Base-by-base conservation (phyloP, 352 stramenopile genomes). In the Phytophthora citrophthora region DNA sequence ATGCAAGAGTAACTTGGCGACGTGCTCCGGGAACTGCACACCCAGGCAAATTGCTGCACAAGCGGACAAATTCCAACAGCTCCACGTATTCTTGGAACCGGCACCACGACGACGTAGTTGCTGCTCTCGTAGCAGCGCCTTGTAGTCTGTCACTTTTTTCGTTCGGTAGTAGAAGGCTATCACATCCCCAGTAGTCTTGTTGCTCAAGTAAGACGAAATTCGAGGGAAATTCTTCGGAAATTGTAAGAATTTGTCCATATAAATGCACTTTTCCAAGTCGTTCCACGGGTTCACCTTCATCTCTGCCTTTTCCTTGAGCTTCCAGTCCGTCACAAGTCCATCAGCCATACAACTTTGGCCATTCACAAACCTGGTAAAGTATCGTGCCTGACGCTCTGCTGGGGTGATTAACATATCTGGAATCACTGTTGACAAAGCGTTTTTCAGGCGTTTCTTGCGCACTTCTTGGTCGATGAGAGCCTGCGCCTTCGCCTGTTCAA, bases 261-360 rank as follows among this genome's bases (percentile, higher is more conserved):
- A 99, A 51, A 99, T 99, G 63, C 91, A 98, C 68, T 99, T 99
- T 76, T 99, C 98, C 49, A 99, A 76, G 64, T 99, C 98, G 49
- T 87, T 98, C 97, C 97, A 99, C 8, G 96, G 83, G 51, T 99
- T 99, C 23, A 94, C 83, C n/a, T 93, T 73, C 59, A 87, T 79
- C 43, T 94, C 79, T 1, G 74, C 81, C 23, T 79, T 77, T 64
- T 91, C 82, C 24, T 87, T 88, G 29, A 88, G 49, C 20, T 81
- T 83, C 72, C 78, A 83, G 61, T 93, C 84, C 8, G 62, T 69
- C 4, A 76, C 73, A 24, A 94, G 49, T 8, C 86, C 86, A 60
- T 89, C 86, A 5, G 70, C 68, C 74, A 92, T 82, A 39, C 72
- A 85, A 6, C 86, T 79, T 61, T 93, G 86, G 0, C 81, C 77